A percentile compares a stretch with the other conserved stretches of the same genome.
phyloP scores from a whole-genome alignment of 768 basidiomycete genomes.

The Mrakia frigida region DNA sequence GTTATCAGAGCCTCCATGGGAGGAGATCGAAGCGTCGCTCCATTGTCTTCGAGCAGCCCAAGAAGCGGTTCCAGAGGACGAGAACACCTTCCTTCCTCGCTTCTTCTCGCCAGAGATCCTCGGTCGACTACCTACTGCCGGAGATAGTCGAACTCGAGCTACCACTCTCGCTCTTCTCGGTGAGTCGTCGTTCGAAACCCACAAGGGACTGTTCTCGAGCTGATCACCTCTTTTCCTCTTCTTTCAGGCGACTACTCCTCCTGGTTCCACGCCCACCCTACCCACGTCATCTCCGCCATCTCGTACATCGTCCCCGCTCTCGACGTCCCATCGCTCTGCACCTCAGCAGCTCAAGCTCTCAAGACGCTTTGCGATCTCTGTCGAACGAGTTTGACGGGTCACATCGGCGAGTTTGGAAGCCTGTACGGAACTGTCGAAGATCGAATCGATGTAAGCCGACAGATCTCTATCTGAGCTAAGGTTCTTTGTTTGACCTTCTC shows the following conservation, averaged over 20 bases:
- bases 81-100: constrained; percentile 45
- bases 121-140: constrained; percentile 53
- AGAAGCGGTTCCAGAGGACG: constrained; percentile 68
- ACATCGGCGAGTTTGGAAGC: constrained; percentile 77
- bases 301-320: constrained; percentile 58
- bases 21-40: constrained; percentile 82
- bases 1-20: constrained; percentile 47
- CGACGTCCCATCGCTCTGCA: constrained; percentile 38
- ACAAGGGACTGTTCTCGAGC: background rate
- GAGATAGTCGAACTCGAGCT: constrained; percentile 60
- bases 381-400: constrained; percentile 70
- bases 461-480: background rate
- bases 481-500: background rate
- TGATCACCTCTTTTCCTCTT: constrained; percentile 40
- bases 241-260: constrained; percentile 43
- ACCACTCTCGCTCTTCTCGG: constrained; percentile 73
- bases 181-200: constrained; percentile 41
- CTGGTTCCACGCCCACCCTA: constrained; percentile 45
- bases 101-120: constrained; percentile 71
- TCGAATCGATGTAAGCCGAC: constrained; percentile 60
- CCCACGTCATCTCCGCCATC: constrained; percentile 65
- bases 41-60: constrained; percentile 82
- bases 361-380: constrained; percentile 87
- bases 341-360: constrained; percentile 70
- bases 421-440: constrained; percentile 67